phyloP scores from a whole-genome alignment of 768 basidiomycete genomes.

The Suillus paluster region DNA sequence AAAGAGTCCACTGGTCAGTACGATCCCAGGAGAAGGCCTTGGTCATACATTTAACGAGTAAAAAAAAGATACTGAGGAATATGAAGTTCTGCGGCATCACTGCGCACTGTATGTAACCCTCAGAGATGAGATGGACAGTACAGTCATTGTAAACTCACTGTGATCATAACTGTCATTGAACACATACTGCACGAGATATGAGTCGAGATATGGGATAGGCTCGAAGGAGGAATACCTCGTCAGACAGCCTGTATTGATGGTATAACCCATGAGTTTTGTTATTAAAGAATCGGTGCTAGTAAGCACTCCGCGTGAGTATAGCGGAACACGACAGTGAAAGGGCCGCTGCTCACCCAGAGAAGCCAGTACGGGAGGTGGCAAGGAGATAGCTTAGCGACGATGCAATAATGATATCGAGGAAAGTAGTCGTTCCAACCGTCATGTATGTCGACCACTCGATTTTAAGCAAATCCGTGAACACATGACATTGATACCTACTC shows the following conservation, averaged over 20 bases:
- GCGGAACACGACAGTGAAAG: neutral
- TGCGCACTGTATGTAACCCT: neutral
- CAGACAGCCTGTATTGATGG: neutral
- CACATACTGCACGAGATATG: neutral
- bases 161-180: neutral
- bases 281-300: neutral
- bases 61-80: neutral
- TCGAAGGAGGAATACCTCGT: constrained; percentile 6
- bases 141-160: neutral
- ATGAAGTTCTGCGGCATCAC: neutral
- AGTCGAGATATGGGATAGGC: neutral
- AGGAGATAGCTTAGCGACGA: constrained; percentile 1
- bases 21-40: neutral
- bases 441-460: neutral
- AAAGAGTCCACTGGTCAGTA: neutral
- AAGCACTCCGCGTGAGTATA: neutral
- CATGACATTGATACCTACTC: constrained; percentile 1
- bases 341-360: neutral
- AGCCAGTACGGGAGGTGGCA: constrained; percentile 1
- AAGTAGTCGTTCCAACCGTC: neutral
- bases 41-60: neutral
- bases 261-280: neutral
- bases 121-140: neutral
- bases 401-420: neutral
- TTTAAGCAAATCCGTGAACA: neutral